phyloP scores from a whole-genome alignment of 2,329 filamentous ascomycete species.

The Ciborinia camelliae region DNA sequence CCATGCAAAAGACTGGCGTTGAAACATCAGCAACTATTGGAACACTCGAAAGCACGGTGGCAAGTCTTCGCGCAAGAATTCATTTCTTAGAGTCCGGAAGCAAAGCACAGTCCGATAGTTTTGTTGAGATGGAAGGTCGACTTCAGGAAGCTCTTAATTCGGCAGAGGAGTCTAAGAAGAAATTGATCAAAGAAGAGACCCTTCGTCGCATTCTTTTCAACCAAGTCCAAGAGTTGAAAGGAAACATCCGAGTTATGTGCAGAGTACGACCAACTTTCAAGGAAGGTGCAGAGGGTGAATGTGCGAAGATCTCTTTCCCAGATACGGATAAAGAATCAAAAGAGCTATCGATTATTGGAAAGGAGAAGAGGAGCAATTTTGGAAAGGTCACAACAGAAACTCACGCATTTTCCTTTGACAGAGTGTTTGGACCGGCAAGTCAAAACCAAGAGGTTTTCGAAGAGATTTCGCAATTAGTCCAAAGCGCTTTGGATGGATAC shows the following conservation, averaged over 20 bases:
- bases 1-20: constrained; percentile 47
- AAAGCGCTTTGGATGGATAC: constrained; percentile 93
- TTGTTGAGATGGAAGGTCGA: constrained; percentile 74
- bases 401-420: constrained; percentile 86
- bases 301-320: constrained; percentile 75
- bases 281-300: constrained; percentile 54
- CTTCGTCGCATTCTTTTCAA: constrained; percentile 90
- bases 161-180: constrained; percentile 70
- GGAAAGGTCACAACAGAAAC: constrained; percentile 74
- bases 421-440: constrained; percentile 76
- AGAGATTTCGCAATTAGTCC: constrained; percentile 94
- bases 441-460: constrained; percentile 87
- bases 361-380: constrained; percentile 78
- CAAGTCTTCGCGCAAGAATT: constrained; percentile 75
- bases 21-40: constrained; percentile 60
- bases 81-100: constrained; percentile 87
- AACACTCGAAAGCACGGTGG: constrained; percentile 70
- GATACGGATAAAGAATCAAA: constrained; percentile 77
- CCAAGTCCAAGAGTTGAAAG: constrained; percentile 95
- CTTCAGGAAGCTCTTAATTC: constrained; percentile 72
- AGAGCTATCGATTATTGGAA: constrained; percentile 79
- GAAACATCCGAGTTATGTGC: constrained; percentile 98
- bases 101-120: constrained; percentile 83
- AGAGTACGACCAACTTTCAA: constrained; percentile 76
- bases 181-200: constrained; percentile 87